Evolutionary conservation across 2,329 filamentous ascomycete genomes (phyloP).

Genomic region (Alternaria ethzedia): DNA sequence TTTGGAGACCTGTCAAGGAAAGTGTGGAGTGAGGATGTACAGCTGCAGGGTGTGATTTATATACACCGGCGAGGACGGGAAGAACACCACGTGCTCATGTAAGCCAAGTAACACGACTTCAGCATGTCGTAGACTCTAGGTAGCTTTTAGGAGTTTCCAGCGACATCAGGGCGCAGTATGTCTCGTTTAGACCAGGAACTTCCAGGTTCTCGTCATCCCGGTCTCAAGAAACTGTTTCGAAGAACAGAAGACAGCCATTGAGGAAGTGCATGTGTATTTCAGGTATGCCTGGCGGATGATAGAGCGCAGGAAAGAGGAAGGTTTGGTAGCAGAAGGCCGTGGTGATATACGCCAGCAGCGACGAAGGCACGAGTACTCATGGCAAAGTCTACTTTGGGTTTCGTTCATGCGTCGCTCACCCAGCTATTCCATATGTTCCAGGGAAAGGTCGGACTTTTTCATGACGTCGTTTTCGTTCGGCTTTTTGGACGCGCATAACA

Average conservation of each 20-base stretch:
- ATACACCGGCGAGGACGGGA: not conserved
- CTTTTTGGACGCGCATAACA: not conserved
- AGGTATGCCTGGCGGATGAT: not conserved
- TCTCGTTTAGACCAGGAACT: not conserved
- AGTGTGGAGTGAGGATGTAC: too few species aligned
- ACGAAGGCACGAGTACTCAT: not conserved
- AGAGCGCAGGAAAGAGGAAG: not conserved
- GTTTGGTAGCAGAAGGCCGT: not conserved
- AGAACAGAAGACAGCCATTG: not conserved
- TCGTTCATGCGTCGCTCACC: not conserved
- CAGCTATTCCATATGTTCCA: not conserved
- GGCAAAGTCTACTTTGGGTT: rapidly evolving
- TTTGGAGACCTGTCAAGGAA: too few species aligned
- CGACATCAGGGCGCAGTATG: not conserved
- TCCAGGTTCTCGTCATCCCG: not conserved
- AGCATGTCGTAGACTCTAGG: not conserved
- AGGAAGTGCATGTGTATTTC: not conserved
- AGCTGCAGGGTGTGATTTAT: not conserved
- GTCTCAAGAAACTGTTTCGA: not conserved
- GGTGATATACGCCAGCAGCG: not conserved
- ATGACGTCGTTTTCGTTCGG: not conserved
- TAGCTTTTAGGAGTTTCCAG: not conserved
- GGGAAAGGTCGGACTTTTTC: not conserved
- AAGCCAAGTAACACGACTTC: not conserved
- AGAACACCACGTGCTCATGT: not conserved